Percentiles rank a stretch among this genome's conserved stretches.
phyloP scores from a whole-genome alignment of 2,329 filamentous ascomycete genomes.

The Paraphaeosphaeria minitans region DNA sequence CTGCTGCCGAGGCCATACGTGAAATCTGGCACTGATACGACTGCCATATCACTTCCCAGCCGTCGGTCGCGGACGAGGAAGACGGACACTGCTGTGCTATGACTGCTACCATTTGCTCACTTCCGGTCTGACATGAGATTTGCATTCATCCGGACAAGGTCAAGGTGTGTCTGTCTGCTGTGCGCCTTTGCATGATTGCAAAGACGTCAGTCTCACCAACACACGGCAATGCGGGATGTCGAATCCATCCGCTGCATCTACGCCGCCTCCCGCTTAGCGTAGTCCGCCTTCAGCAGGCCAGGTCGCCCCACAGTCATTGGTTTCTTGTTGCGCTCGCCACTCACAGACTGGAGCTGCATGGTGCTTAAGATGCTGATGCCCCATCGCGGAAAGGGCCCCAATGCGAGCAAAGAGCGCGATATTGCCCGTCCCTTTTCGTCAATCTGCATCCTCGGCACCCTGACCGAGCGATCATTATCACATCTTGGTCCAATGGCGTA shows the following conservation, averaged over 20 bases:
- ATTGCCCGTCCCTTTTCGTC: slow-evolving; percentile 30
- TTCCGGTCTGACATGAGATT: slow-evolving; percentile 25
- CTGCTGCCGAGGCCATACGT: slow-evolving; percentile 21
- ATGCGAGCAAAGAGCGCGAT: slow-evolving; percentile 36
- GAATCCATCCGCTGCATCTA: slow-evolving; percentile 40
- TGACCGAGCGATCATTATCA: slow-evolving; percentile 38
- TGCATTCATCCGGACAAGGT: slow-evolving; percentile 6
- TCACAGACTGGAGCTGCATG: slow-evolving; percentile 33
- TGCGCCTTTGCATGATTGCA: slow-evolving; percentile 18
- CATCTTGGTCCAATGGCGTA: slow-evolving; percentile 48
- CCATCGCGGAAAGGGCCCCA: slow-evolving; percentile 16
- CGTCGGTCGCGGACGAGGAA: not conserved
- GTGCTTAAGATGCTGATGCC: slow-evolving; percentile 16
- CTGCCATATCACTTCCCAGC: slow-evolving; percentile 17
- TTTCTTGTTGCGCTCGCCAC: slow-evolving; percentile 28
- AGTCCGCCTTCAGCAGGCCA: slow-evolving; percentile 21
- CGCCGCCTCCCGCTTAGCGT: slow-evolving; percentile 39
- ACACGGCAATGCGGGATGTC: slow-evolving; percentile 14
- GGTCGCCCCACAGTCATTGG: slow-evolving; percentile 30
- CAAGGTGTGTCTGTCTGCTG: slow-evolving; percentile 12
- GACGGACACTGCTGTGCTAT: not conserved
- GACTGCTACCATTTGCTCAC: slow-evolving; percentile 7
- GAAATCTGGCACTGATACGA: slow-evolving; percentile 31
- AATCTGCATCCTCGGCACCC: slow-evolving; percentile 27
- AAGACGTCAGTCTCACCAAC: slow-evolving; percentile 7